phyloP scores from a whole-genome alignment of 1,139 yeast genomes.

The Saccharomyces hybrid region DNA sequence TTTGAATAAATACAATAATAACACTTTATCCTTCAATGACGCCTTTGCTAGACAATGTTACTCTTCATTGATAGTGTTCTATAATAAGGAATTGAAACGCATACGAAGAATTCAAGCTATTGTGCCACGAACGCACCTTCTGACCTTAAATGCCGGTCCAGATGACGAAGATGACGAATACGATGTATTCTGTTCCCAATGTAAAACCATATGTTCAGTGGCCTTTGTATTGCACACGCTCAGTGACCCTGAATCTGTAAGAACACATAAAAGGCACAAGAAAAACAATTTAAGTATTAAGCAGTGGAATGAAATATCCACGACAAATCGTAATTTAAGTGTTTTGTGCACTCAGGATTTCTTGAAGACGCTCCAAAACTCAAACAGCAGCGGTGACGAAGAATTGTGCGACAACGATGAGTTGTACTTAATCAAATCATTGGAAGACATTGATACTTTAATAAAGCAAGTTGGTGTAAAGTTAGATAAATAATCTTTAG shows the following conservation, averaged over 20 bases:
- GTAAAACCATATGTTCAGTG: slow-evolving; percentile 34
- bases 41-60: slow-evolving; percentile 22
- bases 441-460: slow-evolving; percentile 21
- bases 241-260: neutral
- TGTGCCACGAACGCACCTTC: neutral
- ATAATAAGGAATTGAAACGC: slow-evolving; percentile 6
- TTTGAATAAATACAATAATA: slow-evolving; percentile 11
- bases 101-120: neutral
- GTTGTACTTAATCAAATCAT: slow-evolving; percentile 19
- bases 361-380: slow-evolving; percentile 9
- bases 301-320: slow-evolving; percentile 13
- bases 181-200: slow-evolving; percentile 28
- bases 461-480: slow-evolving; percentile 30
- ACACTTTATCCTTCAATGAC: slow-evolving; percentile 10
- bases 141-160: neutral
- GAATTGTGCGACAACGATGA: slow-evolving; percentile 19
- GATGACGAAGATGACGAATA: slow-evolving; percentile 20
- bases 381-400: slow-evolving; percentile 8
- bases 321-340: neutral
- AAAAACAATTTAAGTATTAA: slow-evolving; percentile 14
- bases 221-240: slow-evolving; percentile 22
- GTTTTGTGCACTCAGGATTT: slow-evolving; percentile 21
- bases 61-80: slow-evolving; percentile 4
- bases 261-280: slow-evolving; percentile 4
- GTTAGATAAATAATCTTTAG: slow-evolving; percentile 25